These are phyloP conservation scores for Picea abies DNA, from an alignment of 83 land plant genomes.

Conservation along the genomic window DNA sequence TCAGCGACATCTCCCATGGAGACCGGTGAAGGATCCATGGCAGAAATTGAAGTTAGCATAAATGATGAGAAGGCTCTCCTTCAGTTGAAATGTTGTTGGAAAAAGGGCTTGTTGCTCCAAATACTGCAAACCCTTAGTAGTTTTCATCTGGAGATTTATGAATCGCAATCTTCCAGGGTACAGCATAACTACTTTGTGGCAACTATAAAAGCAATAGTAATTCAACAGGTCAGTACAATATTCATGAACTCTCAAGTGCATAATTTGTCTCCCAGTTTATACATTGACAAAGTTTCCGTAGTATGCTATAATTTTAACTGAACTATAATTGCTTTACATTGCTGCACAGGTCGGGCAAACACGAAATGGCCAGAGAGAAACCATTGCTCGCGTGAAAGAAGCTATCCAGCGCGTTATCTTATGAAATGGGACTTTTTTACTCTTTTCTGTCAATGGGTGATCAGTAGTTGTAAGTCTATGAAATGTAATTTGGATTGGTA, in stretches of 20 bases:
- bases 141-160: slow-evolving; percentile 53
- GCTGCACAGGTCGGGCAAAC: not conserved
- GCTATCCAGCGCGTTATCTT: not conserved
- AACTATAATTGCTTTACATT: not conserved
- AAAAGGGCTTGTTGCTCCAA: slow-evolving; percentile 57
- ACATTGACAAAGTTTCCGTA: too few species aligned
- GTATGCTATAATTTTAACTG: not conserved
- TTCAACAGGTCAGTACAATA: not conserved
- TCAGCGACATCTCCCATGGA: slow-evolving; percentile 6
- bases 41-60: slow-evolving; percentile 48
- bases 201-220: slow-evolving; percentile 29
- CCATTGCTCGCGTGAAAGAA: not conserved
- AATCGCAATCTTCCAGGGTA: slow-evolving; percentile 50
- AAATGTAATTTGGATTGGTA: too few species aligned
- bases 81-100: slow-evolving; percentile 67
- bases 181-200: slow-evolving; percentile 7
- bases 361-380: not conserved
- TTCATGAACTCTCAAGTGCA: not conserved
- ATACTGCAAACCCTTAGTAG: slow-evolving; percentile 58
- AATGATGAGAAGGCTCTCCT: slow-evolving; percentile 49
- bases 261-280: too few species aligned
- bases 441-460: too few species aligned
- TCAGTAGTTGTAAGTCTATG: too few species aligned
- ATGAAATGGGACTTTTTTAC: not conserved
- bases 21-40: slow-evolving; percentile 16